Base-by-base conservation (phyloP, 163 green algal species). In the Scenedesmus sp. region DNA sequence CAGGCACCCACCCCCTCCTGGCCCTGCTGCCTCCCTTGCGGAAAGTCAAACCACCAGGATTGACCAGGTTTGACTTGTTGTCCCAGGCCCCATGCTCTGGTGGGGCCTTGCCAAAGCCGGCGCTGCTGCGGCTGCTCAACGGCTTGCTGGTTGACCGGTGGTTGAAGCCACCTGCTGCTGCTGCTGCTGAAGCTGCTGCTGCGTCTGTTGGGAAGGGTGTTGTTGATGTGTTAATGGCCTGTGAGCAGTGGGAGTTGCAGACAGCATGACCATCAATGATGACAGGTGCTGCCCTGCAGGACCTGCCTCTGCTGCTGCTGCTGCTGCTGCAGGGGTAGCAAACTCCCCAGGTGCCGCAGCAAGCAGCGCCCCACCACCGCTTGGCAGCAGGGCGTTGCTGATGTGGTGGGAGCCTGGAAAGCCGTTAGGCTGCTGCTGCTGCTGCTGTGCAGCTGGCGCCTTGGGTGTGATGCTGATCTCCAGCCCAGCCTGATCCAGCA, bases 11-110 rank as follows among this genome's bases (percentile, higher is more conserved):
- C 5, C 65, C 65, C 30, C 65, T 15, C 65, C 65, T 37, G 3
- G 65, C 65, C 65, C 65, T 76, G 65, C 65, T 76, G 65, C 65
- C 9, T 2, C 42, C 22, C 24, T 43, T 85, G 30, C 40, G 37
- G 79, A 85, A 85, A 37, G 79, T 68, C 40, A 85, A 49, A 68
- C 79, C 79, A 18, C 79, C 79, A 85, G 79, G 79, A 44, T 85
- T 85, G 46, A 85, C 79, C 37, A 18, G 0, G 65, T 40, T 76
- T 40, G 65, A 76, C 65, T 76, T 76, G 30, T 37, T 16, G 18
- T 59, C 33, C 42, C 33, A 85, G 43, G 20, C 49, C 7, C 43
- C 46, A 6, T 65, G 26, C 1, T 53, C 79, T 68, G 79, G 68
- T 6, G 30, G 22, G 2, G 22, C 5, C 46, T 65, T 85, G 79